phyloP scores from a whole-genome alignment of 108 stramenopile genomes.

The Asterionellopsis glacialis region DNA sequence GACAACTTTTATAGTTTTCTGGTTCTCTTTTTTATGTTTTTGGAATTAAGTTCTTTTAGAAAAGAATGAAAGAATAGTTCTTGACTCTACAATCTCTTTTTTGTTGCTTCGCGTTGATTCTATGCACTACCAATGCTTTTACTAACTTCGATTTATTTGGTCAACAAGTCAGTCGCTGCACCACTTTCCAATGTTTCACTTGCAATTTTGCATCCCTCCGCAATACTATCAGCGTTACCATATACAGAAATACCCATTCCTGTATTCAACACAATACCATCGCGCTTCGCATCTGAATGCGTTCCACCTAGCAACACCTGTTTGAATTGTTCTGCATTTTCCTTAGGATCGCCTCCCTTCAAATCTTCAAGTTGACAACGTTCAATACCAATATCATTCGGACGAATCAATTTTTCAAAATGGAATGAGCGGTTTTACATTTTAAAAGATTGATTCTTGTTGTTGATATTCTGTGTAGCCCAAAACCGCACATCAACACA shows the following conservation, averaged over 20 bases:
- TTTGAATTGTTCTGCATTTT: constrained; percentile 89
- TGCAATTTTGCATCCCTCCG: constrained; percentile 86
- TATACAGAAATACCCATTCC: constrained; percentile 96
- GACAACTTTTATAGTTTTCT: no score
- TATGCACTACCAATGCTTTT: constrained; percentile 42
- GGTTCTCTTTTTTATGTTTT: no score
- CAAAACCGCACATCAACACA: no score
- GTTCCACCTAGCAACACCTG: constrained; percentile 85
- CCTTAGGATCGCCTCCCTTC: constrained; percentile 90
- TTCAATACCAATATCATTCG: constrained; percentile 80
- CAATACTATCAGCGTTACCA: constrained; percentile 80
- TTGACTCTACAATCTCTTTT: no score
- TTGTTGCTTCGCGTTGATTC: no score
- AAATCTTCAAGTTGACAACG: constrained; percentile 89
- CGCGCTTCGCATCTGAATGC: constrained; percentile 87
- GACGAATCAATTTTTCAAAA: no score
- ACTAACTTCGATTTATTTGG: constrained; percentile 69
- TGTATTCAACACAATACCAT: constrained; percentile 96
- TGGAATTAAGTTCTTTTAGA: no score
- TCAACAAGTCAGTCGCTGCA: constrained; percentile 63
- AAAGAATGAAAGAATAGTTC: no score
- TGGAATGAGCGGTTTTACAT: no score
- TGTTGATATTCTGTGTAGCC: no score
- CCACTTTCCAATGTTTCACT: constrained; percentile 69
- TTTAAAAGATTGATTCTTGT: no score